Evolutionary conservation across 2,329 filamentous ascomycete species (phyloP).

Genomic region (Chalaropsis ovoidea): DNA sequence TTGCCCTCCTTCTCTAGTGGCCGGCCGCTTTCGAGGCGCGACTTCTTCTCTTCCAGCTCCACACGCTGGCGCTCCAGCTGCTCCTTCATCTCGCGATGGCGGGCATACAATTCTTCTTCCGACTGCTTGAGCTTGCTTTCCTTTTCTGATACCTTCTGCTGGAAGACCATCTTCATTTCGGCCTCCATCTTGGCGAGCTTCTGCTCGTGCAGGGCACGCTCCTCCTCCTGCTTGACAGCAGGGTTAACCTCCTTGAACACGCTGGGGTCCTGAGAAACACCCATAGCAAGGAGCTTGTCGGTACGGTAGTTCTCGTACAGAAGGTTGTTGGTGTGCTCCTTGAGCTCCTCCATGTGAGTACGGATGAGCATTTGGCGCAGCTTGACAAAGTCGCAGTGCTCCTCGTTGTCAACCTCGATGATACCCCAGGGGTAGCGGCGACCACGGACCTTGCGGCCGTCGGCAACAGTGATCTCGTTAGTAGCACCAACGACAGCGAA

Average conservation of each 20-base stretch:
- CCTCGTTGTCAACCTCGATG: slow-evolving; percentile 99
- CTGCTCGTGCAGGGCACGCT: slow-evolving; percentile 94
- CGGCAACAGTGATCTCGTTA: slow-evolving; percentile 78
- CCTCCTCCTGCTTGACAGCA: slow-evolving; percentile 98
- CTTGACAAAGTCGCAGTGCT: slow-evolving; percentile 99
- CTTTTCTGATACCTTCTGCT: slow-evolving; percentile 98
- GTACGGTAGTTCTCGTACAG: slow-evolving; percentile 99
- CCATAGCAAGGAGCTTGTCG: slow-evolving; percentile 97
- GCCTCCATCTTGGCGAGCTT: slow-evolving; percentile 99
- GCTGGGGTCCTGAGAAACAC: slow-evolving; percentile 93
- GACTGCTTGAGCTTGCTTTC: slow-evolving; percentile 99
- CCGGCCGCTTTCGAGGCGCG: slow-evolving; percentile 84
- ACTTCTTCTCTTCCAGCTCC: slow-evolving; percentile 98
- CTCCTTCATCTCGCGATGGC: slow-evolving; percentile 99
- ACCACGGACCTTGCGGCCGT: slow-evolving; percentile 91
- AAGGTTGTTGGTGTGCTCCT: slow-evolving; percentile 99
- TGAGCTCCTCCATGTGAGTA: slow-evolving; percentile 99
- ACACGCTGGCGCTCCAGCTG: slow-evolving; percentile 88
- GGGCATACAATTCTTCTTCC: slow-evolving; percentile 95
- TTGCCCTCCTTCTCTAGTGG: slow-evolving; percentile 96
- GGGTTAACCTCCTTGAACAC: slow-evolving; percentile 99
- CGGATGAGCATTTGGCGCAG: slow-evolving; percentile 99
- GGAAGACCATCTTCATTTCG: slow-evolving; percentile 99
- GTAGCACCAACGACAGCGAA: slow-evolving; percentile 97
- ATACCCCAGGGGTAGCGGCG: slow-evolving; percentile 96